Evolutionary conservation across 2,329 filamentous ascomycete species (phyloP), one percentile per base, ranked within the genome.

Genomic region (Fusarium luffae): DNA sequence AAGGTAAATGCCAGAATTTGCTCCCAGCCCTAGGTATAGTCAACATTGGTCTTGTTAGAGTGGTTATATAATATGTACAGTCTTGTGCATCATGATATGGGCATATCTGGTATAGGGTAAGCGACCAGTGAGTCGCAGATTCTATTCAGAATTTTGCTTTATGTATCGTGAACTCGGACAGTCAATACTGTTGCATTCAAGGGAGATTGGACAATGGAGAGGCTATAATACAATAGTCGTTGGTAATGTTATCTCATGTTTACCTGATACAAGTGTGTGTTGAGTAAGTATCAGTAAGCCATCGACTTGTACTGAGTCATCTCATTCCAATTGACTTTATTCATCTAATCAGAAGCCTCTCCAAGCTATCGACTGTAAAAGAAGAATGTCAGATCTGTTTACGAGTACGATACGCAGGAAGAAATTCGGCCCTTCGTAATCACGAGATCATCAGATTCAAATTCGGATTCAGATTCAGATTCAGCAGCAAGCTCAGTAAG

Each of bases 251-350:
- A 52, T 34, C 37, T 64, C 23, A 63, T 68, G 18, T 64, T 67
- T 37, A 62, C 46, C 21, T 37, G 18, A 52, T 41, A 30, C 41
- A 47, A 42, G 21, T 11, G 21, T 41, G 48, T 19, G 11, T 48
- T 65, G 46, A 61, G 54, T 69, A 60, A 68, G 66, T 21, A 40
- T 62, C 66, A 37, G 60, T 66, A 61, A 68, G 66, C 66, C 60
- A 52, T 42, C n/a, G 28, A 19, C n/a, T 12, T 30, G n/a, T 42
- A 21, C 42, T 60, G 27, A n/a, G 43, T 51, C 28, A 34, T 46
- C 28, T 32, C 32, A 16, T 19, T 13, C 4, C 23, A 41, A 46
- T 54, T 25, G 27, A 23, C 9, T 25, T 14, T 11, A 13, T 21
- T 19, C 18, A 14, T 51, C 8, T 21, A 18, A 40, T 12, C 37